Conservation (phyloP, 2,329 filamentous ascomycete genomes). For the Penicillium capsulatum region DNA sequence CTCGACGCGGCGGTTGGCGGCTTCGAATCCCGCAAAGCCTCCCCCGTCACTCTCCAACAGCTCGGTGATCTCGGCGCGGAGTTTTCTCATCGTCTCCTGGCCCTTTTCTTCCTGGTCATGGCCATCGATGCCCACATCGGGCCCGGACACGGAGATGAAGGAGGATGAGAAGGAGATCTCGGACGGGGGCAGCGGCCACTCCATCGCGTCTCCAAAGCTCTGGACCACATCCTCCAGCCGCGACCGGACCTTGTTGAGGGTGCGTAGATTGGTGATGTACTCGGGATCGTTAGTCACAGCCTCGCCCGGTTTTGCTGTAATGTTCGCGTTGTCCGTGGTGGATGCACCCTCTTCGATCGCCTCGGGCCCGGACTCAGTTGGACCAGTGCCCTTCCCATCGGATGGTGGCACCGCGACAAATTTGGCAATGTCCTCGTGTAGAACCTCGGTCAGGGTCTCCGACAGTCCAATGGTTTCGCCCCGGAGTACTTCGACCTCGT, state of each 20-base stretch:
- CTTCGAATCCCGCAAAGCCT: conserved; percentile 60
- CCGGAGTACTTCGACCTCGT: conserved; percentile 89
- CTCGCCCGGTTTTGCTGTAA: conserved; percentile 3
- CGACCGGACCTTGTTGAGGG: conserved; percentile 72
- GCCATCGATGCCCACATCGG: conserved; percentile 63
- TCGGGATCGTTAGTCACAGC: conserved; percentile 49
- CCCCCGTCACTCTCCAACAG: conserved; percentile 59
- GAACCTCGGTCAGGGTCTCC: conserved; percentile 68
- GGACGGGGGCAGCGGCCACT: conserved; percentile 86
- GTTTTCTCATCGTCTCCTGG: conserved; percentile 67
- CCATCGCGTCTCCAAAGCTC: conserved; percentile 91
- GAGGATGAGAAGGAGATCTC: conserved; percentile 79
- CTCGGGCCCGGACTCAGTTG: conserved; percentile 3
- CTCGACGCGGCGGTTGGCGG: conserved; percentile 69
- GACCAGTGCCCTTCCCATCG: background rate
- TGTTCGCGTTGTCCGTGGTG: conserved; percentile 5
- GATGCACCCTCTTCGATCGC: conserved; percentile 5
- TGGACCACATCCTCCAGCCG: conserved; percentile 88
- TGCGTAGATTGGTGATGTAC: conserved; percentile 75
- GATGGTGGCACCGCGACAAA: conserved; percentile 56
- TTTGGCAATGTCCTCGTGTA: conserved; percentile 66
- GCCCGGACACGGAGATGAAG: conserved; percentile 84
- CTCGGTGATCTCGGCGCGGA: conserved; percentile 63
- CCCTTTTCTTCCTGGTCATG: conserved; percentile 80
- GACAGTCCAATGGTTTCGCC: conserved; percentile 79